Percentiles rank a stretch among this genome's conserved stretches.
These are phyloP conservation scores for Tremella yokohamensis DNA, from an alignment of 768 basidiomycete species.

Conservation along the genomic window DNA sequence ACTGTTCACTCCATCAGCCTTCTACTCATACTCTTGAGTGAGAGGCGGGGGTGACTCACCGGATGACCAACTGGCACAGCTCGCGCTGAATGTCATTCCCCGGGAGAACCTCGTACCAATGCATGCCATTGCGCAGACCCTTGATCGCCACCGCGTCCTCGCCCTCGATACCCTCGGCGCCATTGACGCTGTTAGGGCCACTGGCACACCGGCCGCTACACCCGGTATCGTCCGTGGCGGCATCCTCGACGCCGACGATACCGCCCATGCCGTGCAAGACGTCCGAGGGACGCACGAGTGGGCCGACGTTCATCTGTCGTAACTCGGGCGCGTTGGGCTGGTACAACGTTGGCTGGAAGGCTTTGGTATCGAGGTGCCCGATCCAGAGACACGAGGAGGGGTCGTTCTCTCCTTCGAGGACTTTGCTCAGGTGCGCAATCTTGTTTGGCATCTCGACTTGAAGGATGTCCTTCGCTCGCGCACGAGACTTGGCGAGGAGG, in stretches of 20 bases:
- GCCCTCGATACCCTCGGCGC: neutral
- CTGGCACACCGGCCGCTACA: too few species aligned
- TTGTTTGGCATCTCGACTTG: conserved; percentile 29
- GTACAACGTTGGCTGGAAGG: conserved; percentile 12
- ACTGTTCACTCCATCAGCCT: conserved; percentile 13
- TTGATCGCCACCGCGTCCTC: conserved; percentile 3
- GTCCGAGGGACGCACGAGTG: conserved; percentile 5
- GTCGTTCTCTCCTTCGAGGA: conserved; percentile 27
- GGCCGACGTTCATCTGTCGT: conserved; percentile 1
- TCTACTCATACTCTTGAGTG: neutral
- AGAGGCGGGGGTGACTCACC: conserved; percentile 27
- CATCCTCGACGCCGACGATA: conserved; percentile 3
- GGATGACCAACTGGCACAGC: conserved; percentile 9
- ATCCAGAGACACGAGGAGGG: conserved; percentile 25
- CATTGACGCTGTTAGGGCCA: neutral
- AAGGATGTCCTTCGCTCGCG: conserved; percentile 30
- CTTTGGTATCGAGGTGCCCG: conserved; percentile 13
- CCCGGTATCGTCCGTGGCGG: neutral
- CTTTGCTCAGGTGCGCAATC: conserved; percentile 24
- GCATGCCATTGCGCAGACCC: conserved; percentile 18
- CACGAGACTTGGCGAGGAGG: conserved; percentile 19
- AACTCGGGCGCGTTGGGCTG: conserved; percentile 21
- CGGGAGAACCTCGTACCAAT: conserved; percentile 40
- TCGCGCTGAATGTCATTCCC: conserved; percentile 20
- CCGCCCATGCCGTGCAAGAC: neutral